Percentiles rank a stretch among this genome's conserved stretches.
These are phyloP conservation scores for Fusarium concolor DNA, from an alignment of 2,329 filamentous ascomycete species.

Conservation along the genomic window DNA sequence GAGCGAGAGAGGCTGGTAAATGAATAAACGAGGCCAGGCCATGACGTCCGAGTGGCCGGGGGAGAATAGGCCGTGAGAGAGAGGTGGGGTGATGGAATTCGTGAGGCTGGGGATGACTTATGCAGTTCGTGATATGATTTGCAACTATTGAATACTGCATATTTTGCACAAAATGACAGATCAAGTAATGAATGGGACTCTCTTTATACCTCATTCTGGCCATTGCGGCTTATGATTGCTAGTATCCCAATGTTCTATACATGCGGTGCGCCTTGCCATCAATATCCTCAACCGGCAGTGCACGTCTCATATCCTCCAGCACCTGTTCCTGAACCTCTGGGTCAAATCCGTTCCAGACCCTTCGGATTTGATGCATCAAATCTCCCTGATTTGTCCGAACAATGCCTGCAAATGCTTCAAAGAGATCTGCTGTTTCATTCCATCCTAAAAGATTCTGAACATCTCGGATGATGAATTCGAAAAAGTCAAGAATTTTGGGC, in stretches of 20 bases:
- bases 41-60: slow-evolving; percentile 41
- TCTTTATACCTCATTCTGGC: not conserved
- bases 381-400: slow-evolving; percentile 25
- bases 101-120: slow-evolving; percentile 42
- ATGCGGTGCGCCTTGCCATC: slow-evolving; percentile 37
- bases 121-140: slow-evolving; percentile 32
- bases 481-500: slow-evolving; percentile 39
- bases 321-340: slow-evolving; percentile 32
- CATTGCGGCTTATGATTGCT: not conserved
- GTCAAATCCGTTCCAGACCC: slow-evolving; percentile 42
- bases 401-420: slow-evolving; percentile 41
- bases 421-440: slow-evolving; percentile 30
- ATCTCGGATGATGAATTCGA: slow-evolving; percentile 39
- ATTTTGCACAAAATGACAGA: slow-evolving; percentile 19
- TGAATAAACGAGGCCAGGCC: slow-evolving; percentile 38
- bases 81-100: slow-evolving; percentile 36
- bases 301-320: slow-evolving; percentile 32
- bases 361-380: slow-evolving; percentile 26
- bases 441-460: slow-evolving; percentile 32
- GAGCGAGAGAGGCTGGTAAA: slow-evolving; percentile 40
- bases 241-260: slow-evolving; percentile 35
- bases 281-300: slow-evolving; percentile 15
- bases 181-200: slow-evolving; percentile 5
- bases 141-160: slow-evolving; percentile 19
- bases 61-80: slow-evolving; percentile 23